Base-by-base conservation (phyloP, 2,329 filamentous ascomycete species). In the Aspergillus flavus region DNA sequence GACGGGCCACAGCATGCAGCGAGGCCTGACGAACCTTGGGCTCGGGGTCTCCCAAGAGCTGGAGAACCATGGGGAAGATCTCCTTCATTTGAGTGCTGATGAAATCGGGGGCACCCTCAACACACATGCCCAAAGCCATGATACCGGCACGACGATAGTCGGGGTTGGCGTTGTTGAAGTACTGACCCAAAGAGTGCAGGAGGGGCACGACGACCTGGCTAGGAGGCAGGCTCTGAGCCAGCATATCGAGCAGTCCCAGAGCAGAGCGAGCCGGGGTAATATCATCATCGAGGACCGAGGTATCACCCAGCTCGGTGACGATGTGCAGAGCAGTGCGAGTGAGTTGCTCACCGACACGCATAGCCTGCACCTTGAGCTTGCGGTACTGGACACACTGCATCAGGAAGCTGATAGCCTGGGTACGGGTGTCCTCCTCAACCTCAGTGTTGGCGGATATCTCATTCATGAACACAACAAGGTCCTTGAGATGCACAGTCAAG, bases 101-200 rank as follows among this genome's bases (percentile, higher is more conserved):
- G 80, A 98, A 99, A 78, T 99, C 95, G 19, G 95, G 95, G 34
- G 95, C 94, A 71, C 95, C 95, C 83, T 98, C 95, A 59, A 97
- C 94, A 71, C 92, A 94, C 83, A 94, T 96, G 64, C 94, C 94
- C 6, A 99, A 86, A 56, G 94, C 91, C 66, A 98, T 85, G 75
- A 98, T 95, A 79, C 92, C 94, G 60, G 94, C 94, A 79, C 94
- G 91, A 64, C 94, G 90, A 81, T 91, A 91, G 71, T 92, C 89
- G 41, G 93, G 86, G 73, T 96, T 86, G 64, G 85, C 80, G 74
- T 88, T 89, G 70, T 86, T 86, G 69, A 94, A 92, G 75, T 95
- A 97, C 69, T 87, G 86, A 43, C 92, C 90, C 69, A 98, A 90
- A 59, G 92, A 89, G 70, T 96, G 91, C 36, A 99, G 88, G 2